Evolutionary conservation across 2,329 filamentous ascomycete species (phyloP).

Genomic region (Talaromyces islandicus): DNA sequence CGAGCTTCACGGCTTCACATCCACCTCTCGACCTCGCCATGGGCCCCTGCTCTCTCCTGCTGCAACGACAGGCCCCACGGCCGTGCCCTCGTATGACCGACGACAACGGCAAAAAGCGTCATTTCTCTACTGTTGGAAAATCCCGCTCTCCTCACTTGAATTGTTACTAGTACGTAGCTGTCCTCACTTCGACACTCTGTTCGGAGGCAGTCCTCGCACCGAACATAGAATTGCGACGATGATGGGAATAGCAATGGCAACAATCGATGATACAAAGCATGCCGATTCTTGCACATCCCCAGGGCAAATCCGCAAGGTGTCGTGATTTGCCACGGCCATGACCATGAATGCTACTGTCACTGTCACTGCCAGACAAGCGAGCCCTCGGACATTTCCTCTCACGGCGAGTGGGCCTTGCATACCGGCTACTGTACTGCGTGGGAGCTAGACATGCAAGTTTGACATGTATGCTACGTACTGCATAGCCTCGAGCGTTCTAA

Average conservation of each 20-base stretch:
- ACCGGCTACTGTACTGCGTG: neutral
- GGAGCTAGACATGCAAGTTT: neutral
- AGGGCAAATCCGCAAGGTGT: neutral
- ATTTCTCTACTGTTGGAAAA: neutral
- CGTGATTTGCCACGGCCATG: neutral
- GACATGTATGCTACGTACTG: neutral
- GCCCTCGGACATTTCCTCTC: neutral
- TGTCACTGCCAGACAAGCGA: neutral
- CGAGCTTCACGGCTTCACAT: no score
- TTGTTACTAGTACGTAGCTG: no score
- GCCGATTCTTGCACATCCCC: neutral
- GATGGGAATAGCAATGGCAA: neutral
- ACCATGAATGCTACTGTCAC: no score
- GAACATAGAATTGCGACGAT: neutral
- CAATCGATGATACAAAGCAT: neutral
- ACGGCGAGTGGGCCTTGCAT: neutral
- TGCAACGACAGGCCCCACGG: no score
- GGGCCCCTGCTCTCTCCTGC: no score
- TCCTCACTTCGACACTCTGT: neutral
- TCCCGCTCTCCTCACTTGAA: neutral
- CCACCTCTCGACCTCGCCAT: no score
- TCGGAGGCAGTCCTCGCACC: neutral
- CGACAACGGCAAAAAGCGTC: neutral
- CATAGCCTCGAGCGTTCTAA: neutral
- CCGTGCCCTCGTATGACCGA: neutral